A percentile compares a stretch with the other conserved stretches of the same genome.
phyloP scores from a whole-genome alignment of 2,329 filamentous ascomycete genomes.

The Cladosporium austrohemisphaericum region DNA sequence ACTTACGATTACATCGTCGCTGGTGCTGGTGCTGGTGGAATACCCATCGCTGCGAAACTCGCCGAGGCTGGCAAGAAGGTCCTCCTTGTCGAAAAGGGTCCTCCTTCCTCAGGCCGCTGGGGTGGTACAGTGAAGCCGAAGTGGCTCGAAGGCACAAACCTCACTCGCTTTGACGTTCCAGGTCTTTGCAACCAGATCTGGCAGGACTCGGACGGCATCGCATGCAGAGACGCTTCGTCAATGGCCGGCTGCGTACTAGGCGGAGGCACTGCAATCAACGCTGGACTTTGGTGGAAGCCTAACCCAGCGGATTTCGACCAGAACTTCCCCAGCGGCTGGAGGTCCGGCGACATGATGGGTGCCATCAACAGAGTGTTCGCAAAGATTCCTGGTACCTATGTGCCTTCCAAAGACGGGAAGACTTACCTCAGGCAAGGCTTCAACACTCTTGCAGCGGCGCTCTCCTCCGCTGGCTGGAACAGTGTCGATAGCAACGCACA shows the following conservation, averaged over 20 bases:
- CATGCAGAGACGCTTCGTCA: slow-evolving; percentile 65
- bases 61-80: slow-evolving; percentile 63
- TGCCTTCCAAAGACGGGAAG: slow-evolving; percentile 60
- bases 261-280: slow-evolving; percentile 64
- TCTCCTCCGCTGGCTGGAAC: slow-evolving; percentile 60
- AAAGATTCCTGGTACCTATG: slow-evolving; percentile 65
- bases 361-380: slow-evolving; percentile 62
- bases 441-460: slow-evolving; percentile 54
- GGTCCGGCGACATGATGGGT: slow-evolving; percentile 57
- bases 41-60: slow-evolving; percentile 58
- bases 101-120: slow-evolving; percentile 59
- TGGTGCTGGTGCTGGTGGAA: slow-evolving; percentile 59
- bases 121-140: slow-evolving; percentile 57
- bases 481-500: slow-evolving; percentile 57
- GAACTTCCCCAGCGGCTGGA: slow-evolving; percentile 71
- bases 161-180: slow-evolving; percentile 69
- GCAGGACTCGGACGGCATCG: slow-evolving; percentile 59
- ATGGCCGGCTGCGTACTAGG: slow-evolving; percentile 71
- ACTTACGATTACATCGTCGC: slow-evolving; percentile 63
- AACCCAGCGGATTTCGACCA: slow-evolving; percentile 65
- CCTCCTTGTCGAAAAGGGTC: slow-evolving; percentile 51
- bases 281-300: slow-evolving; percentile 66
- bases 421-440: slow-evolving; percentile 65
- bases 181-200: slow-evolving; percentile 70
- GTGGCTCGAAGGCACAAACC: slow-evolving; percentile 59